Evolutionary conservation across 495 filamentous ascomycete species (phyloP).

Genomic region (Podospora appendiculata): DNA sequence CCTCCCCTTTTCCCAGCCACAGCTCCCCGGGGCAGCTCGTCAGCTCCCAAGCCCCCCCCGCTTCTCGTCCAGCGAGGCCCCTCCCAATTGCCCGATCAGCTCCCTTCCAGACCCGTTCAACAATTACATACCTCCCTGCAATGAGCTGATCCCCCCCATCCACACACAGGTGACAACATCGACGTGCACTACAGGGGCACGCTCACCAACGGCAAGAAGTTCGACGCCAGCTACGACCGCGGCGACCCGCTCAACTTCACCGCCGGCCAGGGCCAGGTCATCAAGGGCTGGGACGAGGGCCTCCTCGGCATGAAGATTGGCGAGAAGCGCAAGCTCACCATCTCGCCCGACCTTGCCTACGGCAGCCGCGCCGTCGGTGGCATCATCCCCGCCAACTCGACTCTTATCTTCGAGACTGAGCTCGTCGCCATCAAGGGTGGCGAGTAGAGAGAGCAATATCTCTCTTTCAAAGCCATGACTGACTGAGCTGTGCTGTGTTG

Average conservation of each 20-base stretch:
- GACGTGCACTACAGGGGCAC: conserved; percentile 26
- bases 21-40: no score
- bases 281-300: conserved; percentile 80
- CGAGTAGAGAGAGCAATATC: not conserved
- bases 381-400: conserved; percentile 39
- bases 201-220: conserved; percentile 23
- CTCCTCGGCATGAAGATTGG: conserved; percentile 84
- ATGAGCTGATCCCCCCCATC: not conserved
- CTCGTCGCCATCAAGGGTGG: conserved; percentile 65
- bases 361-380: conserved; percentile 57
- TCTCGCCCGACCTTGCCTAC: conserved; percentile 69
- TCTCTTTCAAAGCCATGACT: no score
- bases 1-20: not conserved
- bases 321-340: conserved; percentile 69
- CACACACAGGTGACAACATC: conserved; percentile 19
- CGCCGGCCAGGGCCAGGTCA: conserved; percentile 65
- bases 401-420: conserved; percentile 71
- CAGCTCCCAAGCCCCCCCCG: no score
- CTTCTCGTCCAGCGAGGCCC: no score
- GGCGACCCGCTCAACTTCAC: conserved; percentile 59
- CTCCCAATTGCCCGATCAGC: no score
- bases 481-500: no score
- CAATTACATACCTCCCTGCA: not conserved
- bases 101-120: not conserved
- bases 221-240: conserved; percentile 49